Base-by-base conservation (phyloP, 805 yeast species). In the Candida wancherniae region DNA sequence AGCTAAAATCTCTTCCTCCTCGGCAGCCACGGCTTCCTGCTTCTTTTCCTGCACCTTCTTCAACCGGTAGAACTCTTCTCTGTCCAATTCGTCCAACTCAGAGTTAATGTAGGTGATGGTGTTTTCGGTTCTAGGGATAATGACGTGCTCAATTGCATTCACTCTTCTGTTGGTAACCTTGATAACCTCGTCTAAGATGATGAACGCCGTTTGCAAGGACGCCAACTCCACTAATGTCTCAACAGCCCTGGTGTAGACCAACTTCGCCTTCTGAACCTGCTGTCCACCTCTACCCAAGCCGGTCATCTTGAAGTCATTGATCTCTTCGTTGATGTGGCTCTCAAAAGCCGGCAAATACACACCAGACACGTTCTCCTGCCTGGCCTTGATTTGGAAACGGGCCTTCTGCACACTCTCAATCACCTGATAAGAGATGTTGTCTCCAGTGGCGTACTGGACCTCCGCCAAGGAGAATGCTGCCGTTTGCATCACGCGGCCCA, bases 231-330 rank as follows among this genome's bases (percentile, higher is more conserved):
- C 97, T 42, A 90, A 71, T 0, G 97, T 87, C 61, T 92, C 97
- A n/a, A 92, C 97, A 9, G 96, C 95, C 51, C 80, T 84, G 21
- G 96, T 80, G 60, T 92, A 92, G 15, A 92, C 95, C 44, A 75
- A 75, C 61, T 88, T 87, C 35, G 97, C 97, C 59, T 81, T 82
- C 60, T 84, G 95, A 33, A 90, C 94, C 58, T 90, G 97, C 62
- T 90, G 97, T 43, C 98, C 97, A 62, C 98, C 98, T 58, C 97
- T 75, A 30, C 98, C 98, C 45, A 90, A 71, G 48, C 98, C 98
- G 4, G 97, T 90, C 76, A 90, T 69, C 58, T 85, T 85, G 71
- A 90, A 90, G 54, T 92, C 98, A 52, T 90, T 90, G 55, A 85
- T 84, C 8, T 77, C 76, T 41, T 84, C 86, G 52, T 87, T 84